Evolutionary conservation across 169 alveolate genomes (phyloP).

Genomic region (Plasmodium relictum): DNA sequence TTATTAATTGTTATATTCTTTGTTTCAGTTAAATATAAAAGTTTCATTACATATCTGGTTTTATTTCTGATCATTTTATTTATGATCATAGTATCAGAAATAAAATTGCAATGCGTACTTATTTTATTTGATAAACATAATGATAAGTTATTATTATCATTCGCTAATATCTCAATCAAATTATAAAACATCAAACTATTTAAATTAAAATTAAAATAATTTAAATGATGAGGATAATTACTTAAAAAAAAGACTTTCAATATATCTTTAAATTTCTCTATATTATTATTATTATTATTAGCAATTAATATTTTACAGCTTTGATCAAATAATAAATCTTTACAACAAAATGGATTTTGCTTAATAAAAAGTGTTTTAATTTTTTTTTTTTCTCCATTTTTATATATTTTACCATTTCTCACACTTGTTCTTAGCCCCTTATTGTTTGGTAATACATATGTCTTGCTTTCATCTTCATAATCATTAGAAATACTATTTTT

Average conservation of each 20-base stretch:
- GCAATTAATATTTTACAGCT: background rate
- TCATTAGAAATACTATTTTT: background rate
- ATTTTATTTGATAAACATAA: no score
- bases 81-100: no score
- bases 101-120: no score
- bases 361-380: background rate
- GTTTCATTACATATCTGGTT: background rate
- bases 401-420: background rate
- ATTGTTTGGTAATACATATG: no score
- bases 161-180: background rate
- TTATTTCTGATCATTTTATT: background rate
- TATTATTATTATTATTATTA: background rate
- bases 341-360: constrained; percentile 41
- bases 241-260: background rate
- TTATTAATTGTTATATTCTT: background rate
- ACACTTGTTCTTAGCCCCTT: background rate
- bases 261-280: background rate
- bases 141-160: no score
- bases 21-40: background rate
- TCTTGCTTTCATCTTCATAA: background rate
- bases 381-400: background rate
- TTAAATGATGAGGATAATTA: constrained; percentile 36
- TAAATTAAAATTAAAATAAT: constrained; percentile 28
- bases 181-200: constrained; percentile 8
- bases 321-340: background rate